Evolutionary conservation across 345 rosid species (phyloP).

Genomic region (Bruguiera gymnorhiza): DNA sequence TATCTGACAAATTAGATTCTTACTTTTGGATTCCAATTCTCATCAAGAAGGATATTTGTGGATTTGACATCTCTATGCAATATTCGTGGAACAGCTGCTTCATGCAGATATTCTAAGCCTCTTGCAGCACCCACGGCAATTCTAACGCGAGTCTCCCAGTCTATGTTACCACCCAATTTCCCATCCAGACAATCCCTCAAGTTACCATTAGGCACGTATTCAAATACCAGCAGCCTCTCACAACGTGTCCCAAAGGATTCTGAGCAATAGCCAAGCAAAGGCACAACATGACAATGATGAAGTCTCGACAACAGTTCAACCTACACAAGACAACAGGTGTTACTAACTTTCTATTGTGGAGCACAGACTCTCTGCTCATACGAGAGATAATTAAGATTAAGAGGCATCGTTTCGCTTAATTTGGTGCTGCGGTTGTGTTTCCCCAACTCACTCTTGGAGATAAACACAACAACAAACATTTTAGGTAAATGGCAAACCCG

Average conservation of each 20-base stretch:
- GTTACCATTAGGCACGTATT: slow-evolving; percentile 74
- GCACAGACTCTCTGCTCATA: neutral
- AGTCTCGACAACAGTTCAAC: slow-evolving; percentile 81
- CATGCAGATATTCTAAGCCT: slow-evolving; percentile 98
- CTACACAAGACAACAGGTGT: slow-evolving; percentile 38
- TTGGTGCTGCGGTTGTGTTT: no score
- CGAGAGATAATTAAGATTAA: neutral
- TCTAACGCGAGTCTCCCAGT: slow-evolving; percentile 78
- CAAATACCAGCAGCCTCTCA: slow-evolving; percentile 84
- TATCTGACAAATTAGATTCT: slow-evolving; percentile 18
- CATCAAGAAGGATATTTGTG: slow-evolving; percentile 84
- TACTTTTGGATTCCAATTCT: slow-evolving; percentile 85
- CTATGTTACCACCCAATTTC: slow-evolving; percentile 53
- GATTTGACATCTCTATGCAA: slow-evolving; percentile 96
- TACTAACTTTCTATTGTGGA: neutral
- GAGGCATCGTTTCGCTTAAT: neutral
- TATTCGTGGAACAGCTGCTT: slow-evolving; percentile 96
- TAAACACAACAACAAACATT: no score
- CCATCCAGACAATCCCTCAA: slow-evolving; percentile 87
- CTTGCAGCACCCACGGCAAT: slow-evolving; percentile 94
- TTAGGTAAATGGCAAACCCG: no score
- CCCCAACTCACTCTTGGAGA: no score
- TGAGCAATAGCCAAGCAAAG: slow-evolving; percentile 82
- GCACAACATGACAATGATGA: slow-evolving; percentile 94
- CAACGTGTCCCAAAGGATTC: slow-evolving; percentile 71